Evolutionary conservation across 495 filamentous ascomycete genomes (phyloP).

Genomic region (Aspergillus saccharolyticus): DNA sequence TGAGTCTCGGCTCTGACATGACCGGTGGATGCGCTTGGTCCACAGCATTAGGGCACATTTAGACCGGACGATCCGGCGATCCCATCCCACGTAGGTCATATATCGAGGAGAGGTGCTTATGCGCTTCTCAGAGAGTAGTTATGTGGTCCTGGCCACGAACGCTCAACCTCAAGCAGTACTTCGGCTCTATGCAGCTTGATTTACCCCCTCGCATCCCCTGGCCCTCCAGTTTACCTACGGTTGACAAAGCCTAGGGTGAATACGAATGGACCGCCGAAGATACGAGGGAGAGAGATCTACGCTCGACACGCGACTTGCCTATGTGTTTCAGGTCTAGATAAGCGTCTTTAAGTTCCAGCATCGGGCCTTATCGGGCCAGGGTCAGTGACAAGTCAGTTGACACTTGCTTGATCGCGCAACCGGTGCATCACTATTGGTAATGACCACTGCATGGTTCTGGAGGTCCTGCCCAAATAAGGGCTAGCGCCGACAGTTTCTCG

Average conservation of each 20-base stretch:
- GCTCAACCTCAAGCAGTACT: not conserved
- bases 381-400: not conserved
- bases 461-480: no score
- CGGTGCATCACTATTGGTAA: not conserved
- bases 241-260: not conserved
- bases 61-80: slow-evolving; percentile 19
- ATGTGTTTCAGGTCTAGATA: slow-evolving; percentile 2
- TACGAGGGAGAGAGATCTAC: not conserved
- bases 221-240: not conserved
- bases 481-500: no score
- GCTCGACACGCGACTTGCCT: not conserved
- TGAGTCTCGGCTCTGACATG: slow-evolving; percentile 5
- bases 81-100: slow-evolving; percentile 11
- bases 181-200: not conserved
- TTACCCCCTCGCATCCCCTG: not conserved
- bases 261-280: not conserved
- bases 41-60: slow-evolving; percentile 6
- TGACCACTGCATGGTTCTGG: no score
- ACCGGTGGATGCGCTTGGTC: not conserved
- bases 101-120: not conserved
- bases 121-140: not conserved
- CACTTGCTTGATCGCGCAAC: not conserved
- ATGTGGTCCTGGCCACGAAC: not conserved
- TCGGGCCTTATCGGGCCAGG: not conserved
- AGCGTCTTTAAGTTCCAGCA: not conserved